phyloP scores from a whole-genome alignment of 2,329 filamentous ascomycete species.

The Dactylellina leptospora region DNA sequence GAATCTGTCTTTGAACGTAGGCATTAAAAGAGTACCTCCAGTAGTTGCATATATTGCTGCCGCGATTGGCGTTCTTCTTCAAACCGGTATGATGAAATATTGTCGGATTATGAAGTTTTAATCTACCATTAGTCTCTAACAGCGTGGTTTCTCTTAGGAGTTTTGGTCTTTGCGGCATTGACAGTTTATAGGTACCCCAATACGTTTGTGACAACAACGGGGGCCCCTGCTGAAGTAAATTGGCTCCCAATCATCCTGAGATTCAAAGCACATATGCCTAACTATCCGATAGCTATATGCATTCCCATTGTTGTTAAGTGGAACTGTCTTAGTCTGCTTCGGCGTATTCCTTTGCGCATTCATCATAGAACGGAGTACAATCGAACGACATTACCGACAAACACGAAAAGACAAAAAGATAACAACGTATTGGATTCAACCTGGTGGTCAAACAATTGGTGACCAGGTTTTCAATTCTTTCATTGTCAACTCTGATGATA shows the following conservation, averaged over 20 bases:
- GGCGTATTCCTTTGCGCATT: conserved; percentile 59
- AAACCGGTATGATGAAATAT: conserved; percentile 27
- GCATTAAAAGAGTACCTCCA: conserved; percentile 26
- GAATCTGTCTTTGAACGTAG: conserved; percentile 51
- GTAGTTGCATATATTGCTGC: conserved; percentile 32
- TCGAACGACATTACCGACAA: conserved; percentile 47
- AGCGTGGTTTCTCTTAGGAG: too few species aligned
- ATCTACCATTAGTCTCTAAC: too few species aligned
- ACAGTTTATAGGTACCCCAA: conserved; percentile 16
- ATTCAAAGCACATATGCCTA: too few species aligned
- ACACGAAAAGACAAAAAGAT: neutral
- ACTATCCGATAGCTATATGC: too few species aligned
- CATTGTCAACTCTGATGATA: conserved; percentile 29
- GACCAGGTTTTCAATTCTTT: conserved; percentile 48
- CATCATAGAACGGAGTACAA: conserved; percentile 59
- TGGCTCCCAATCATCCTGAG: too few species aligned
- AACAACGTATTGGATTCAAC: conserved; percentile 36
- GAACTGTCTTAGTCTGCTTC: conserved; percentile 57
- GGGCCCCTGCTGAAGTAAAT: too few species aligned
- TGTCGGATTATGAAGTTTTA: too few species aligned
- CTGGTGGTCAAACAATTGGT: conserved; percentile 22
- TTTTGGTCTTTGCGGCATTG: conserved; percentile 23
- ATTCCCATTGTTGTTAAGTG: conserved; percentile 56
- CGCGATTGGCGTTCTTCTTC: conserved; percentile 15
- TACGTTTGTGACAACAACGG: conserved; percentile 3